Evolutionary conservation across 2,329 filamentous ascomycete species (phyloP).

Genomic region (Penicillium sumatraense): DNA sequence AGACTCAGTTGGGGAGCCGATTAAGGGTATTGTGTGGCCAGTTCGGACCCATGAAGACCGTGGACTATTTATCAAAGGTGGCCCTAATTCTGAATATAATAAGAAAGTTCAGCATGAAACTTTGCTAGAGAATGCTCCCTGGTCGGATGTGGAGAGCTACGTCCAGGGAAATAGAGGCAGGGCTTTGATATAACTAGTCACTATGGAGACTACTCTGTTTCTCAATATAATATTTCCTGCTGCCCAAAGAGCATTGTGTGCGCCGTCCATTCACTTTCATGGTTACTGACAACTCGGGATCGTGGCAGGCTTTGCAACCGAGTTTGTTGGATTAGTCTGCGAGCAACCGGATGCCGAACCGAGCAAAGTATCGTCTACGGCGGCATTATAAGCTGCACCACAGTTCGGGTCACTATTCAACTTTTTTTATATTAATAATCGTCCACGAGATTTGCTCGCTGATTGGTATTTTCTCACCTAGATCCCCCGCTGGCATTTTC

Average conservation of each 20-base stretch:
- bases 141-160: background rate
- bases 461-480: slow-evolving; percentile 4
- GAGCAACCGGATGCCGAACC: background rate
- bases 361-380: background rate
- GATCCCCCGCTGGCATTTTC: slow-evolving; percentile 19
- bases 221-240: no score
- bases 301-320: background rate
- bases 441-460: no score
- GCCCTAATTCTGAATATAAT: background rate
- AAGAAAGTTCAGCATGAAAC: background rate
- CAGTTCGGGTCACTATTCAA: background rate
- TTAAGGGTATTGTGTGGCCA: background rate
- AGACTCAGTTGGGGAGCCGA: background rate
- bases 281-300: background rate
- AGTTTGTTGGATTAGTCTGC: background rate
- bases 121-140: background rate
- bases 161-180: background rate
- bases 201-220: no score
- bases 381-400: background rate
- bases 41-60: background rate
- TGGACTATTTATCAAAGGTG: background rate
- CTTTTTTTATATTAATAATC: no score
- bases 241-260: no score
- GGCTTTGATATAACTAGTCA: background rate
- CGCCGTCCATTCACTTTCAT: background rate